Base-by-base conservation (phyloP, 2,329 filamentous ascomycete species). In the Fusarium pseudoanthophilum region DNA sequence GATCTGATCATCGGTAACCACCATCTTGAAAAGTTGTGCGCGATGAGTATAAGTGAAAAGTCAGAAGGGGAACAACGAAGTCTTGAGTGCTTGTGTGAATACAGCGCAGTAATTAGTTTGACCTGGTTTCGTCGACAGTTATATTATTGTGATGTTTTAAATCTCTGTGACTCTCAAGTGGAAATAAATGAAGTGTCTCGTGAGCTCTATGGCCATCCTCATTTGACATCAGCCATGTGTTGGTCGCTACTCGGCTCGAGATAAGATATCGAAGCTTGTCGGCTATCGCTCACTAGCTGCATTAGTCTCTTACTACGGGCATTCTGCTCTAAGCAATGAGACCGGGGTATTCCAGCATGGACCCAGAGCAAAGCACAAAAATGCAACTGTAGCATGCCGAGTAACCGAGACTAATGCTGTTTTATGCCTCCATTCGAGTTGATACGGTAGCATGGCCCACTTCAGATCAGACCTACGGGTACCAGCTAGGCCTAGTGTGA, bases 161-260 rank as follows among this genome's bases (percentile, higher is more conserved):
- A 20, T 8, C 1, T 2, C 9, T 26, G 2, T 11, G 3, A 0
- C 0, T 7, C 11, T 2, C n/a, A 26, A 53, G 2, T 21, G 2
- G 5, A 3, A 4, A 11, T 16, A 7, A 9, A 21, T 9, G 0
- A 8, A 2, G 1, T 26, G 5, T 55, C 34, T 28, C 34, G 34
- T 55, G 51, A 52, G 15, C 2, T 5, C 11, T 1, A 16, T 2
- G 3, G 14, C 0, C 15, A n/a, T 9, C 7, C 20, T 40, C 20
- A 28, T 10, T 28, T 8, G 15, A 0, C 1, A 2, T n/a, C 5
- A 7, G 4, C 15, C 10, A 13, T 14, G 1, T 26, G 10, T 28
- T 21, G 16, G 4, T 28, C 34, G 43, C 26, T 40, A 30, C 34
- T 60, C 57, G 57, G 57, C 26, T 26, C 28, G 57, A 60, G 34